Conservation (phyloP, 495 filamentous ascomycete species). For the Cairneyella variabilis region DNA sequence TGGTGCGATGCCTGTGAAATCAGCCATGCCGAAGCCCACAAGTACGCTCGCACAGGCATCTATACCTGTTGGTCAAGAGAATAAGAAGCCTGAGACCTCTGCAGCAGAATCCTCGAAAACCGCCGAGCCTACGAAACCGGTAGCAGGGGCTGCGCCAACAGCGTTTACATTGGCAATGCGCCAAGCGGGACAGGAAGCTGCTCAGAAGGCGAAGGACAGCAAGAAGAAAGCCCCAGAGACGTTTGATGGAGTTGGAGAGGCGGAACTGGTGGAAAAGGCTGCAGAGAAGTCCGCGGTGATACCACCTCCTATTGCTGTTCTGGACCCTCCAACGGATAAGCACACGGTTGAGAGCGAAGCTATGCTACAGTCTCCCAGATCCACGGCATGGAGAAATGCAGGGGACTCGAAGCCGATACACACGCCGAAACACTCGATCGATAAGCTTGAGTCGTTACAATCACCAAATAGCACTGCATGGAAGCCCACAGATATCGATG, state of each 20-base stretch:
- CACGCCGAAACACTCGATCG: conserved; percentile 8
- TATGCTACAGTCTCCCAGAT: conserved; percentile 35
- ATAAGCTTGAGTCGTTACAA: conserved; percentile 32
- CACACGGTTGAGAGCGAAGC: background rate
- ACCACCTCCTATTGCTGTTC: conserved; percentile 13
- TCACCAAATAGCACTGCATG: conserved; percentile 41
- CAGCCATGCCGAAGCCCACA: conserved; percentile 3
- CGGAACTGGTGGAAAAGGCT: conserved; percentile 11
- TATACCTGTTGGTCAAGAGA: conserved; percentile 5
- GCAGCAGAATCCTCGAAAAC: conserved; percentile 7
- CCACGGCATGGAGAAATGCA: conserved; percentile 33
- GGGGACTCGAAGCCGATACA: background rate
- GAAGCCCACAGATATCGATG: conserved; percentile 37
- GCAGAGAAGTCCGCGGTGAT: conserved; percentile 18
- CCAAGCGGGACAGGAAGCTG: conserved; percentile 67
- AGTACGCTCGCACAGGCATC: conserved; percentile 23
- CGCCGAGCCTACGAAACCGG: background rate
- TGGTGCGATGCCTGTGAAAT: conserved; percentile 29
- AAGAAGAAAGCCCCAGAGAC: conserved; percentile 24
- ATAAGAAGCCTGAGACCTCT: conserved; percentile 13
- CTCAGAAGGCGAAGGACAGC: conserved; percentile 55
- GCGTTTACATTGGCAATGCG: conserved; percentile 51
- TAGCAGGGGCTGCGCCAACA: background rate
- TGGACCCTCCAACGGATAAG: conserved; percentile 3
- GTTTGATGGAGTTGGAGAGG: conserved; percentile 17